Conservation (phyloP, 192 early-diverging fungal species). For the Blastocladiella britannica region DNA sequence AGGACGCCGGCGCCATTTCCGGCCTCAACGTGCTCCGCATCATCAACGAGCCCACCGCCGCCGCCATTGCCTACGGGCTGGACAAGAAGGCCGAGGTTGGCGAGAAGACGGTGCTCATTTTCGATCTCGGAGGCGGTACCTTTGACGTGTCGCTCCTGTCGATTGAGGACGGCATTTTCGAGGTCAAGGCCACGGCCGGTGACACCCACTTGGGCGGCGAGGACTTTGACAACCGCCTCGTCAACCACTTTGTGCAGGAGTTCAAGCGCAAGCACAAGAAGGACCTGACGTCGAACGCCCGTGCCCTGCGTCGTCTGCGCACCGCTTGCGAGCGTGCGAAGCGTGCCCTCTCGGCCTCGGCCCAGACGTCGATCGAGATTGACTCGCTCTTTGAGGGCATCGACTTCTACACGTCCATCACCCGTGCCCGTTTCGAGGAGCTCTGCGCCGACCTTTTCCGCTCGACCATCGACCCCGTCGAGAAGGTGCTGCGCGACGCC, state of each 20-base stretch:
- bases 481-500: slow-evolving; percentile 86
- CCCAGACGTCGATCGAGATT: slow-evolving; percentile 87
- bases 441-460: slow-evolving; percentile 93
- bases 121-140: slow-evolving; percentile 94
- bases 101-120: slow-evolving; percentile 87
- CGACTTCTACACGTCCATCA: slow-evolving; percentile 96
- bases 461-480: slow-evolving; percentile 82
- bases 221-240: slow-evolving; percentile 98
- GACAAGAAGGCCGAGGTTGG: slow-evolving; percentile 73
- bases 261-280: slow-evolving; percentile 91
- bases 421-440: slow-evolving; percentile 97
- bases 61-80: slow-evolving; percentile 96
- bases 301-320: slow-evolving; percentile 88
- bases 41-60: slow-evolving; percentile 99
- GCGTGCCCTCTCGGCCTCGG: slow-evolving; percentile 82
- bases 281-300: slow-evolving; percentile 73
- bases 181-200: slow-evolving; percentile 96
- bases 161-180: slow-evolving; percentile 95
- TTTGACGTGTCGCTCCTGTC: slow-evolving; percentile 94
- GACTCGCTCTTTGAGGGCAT: slow-evolving; percentile 92
- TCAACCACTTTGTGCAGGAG: slow-evolving; percentile 82
- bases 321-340: slow-evolving; percentile 95
- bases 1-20: slow-evolving; percentile 92
- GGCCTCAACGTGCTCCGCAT: slow-evolving; percentile 97
- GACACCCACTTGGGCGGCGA: slow-evolving; percentile 98